Evolutionary conservation across 148 eudicot genomes (phyloP), one percentile per base, ranked within the genome.

Genomic region (Bassia scoparia): DNA sequence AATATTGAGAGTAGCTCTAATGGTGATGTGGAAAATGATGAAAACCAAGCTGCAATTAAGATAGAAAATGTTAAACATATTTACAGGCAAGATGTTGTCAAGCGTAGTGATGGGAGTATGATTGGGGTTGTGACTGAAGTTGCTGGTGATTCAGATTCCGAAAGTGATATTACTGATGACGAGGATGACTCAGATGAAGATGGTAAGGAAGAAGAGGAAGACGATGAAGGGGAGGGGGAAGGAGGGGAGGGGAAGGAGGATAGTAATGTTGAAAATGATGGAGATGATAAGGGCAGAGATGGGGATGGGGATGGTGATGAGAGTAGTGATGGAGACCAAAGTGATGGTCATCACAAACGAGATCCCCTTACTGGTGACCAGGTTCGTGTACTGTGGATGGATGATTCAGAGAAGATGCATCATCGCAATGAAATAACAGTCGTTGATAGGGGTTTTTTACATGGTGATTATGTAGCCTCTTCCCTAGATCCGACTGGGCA

Each of bases 401-500:
- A 96, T 77, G 90, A 85, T 48, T 82, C 96, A 7, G 96, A 92
- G 81, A 86, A 88, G 43, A 82, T 80, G 33, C 87, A 86, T 76
- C 74, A 67, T 69, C 79, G 79, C 27, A 85, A 78, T 77, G 92
- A 92, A 30, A 72, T 92, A 38, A 79, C 73, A 44, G 90, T 96
- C 71, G 77, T 88, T 38, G 99, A 96, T 78, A 83, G 99, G 71
- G 94, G 88, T 37, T 96, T 92, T 63, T 76, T 87, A 67, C 96
- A 86, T 73, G 99, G 99, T 48, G 97, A 92, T 84, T 96, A 84
- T 83, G 99, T 96, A 64, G 94, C 97, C 79, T 81, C 96, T 74
- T 88, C 85, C 65, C 78, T 80, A 13, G 89, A 96, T 75, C 89
- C 94, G 53, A 90, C 92, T 14, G 97, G 97, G 46, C 99, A 96